Percentiles rank a stretch among this genome's conserved stretches.
Conservation (phyloP, 768 basidiomycete species). For the Astraeus odoratus region DNA sequence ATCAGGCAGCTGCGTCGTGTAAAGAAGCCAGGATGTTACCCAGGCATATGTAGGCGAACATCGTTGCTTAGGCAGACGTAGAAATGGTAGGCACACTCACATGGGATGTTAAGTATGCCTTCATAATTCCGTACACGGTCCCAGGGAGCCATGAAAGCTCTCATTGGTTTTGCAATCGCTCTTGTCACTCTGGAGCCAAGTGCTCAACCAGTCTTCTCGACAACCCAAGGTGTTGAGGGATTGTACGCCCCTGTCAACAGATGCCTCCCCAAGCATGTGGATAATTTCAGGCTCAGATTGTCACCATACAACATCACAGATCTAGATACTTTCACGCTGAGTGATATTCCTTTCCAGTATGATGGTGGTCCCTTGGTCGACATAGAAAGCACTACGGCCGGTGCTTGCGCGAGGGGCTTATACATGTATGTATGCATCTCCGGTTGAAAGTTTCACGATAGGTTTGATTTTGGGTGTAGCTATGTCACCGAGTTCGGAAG, state of each 20-base stretch:
- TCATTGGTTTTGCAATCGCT: not conserved
- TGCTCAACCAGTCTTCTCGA: not conserved
- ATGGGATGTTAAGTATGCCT: no score
- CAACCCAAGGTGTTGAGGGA: slow-evolving; percentile 19
- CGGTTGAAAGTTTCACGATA: not conserved
- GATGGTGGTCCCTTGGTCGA: slow-evolving; percentile 13
- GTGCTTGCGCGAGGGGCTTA: slow-evolving; percentile 32
- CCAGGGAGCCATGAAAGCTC: not conserved
- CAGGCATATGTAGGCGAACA: no score
- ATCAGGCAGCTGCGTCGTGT: no score
- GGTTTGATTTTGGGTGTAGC: slow-evolving; percentile 7
- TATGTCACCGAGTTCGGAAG: slow-evolving; percentile 32
- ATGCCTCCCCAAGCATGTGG: slow-evolving; percentile 27
- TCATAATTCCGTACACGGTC: no score
- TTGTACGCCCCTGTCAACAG: slow-evolving; percentile 29
- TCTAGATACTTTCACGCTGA: slow-evolving; percentile 28
- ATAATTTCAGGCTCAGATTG: slow-evolving; percentile 27
- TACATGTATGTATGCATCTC: slow-evolving; percentile 30
- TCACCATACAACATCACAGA: slow-evolving; percentile 9
- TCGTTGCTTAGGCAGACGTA: no score
- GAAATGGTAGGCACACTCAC: no score
- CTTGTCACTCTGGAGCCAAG: not conserved
- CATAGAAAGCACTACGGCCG: slow-evolving; percentile 30
- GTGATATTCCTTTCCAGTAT: slow-evolving; percentile 14
- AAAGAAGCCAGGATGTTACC: no score